Base-by-base conservation (phyloP, 768 basidiomycete species). In the Tephrocybe sp. region DNA sequence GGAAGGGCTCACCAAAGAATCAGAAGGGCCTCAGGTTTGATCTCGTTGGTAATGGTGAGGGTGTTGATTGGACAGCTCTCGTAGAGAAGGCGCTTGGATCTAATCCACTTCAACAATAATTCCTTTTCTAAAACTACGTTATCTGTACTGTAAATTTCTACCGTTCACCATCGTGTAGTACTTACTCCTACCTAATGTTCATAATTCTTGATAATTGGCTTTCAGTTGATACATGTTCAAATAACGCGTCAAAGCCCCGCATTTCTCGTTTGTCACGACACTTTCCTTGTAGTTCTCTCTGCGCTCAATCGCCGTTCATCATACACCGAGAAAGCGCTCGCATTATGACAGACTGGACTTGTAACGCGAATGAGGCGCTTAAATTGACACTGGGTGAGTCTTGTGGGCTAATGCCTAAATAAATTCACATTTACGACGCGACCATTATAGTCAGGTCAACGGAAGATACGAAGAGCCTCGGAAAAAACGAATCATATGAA, bases 291-390 rank as follows among this genome's bases (percentile, higher is more conserved):
- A 33, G n/a, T 13, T 45, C 35, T 38, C 39, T 20, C 26, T 33
- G 31, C 5, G 5, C 4, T n/a, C 26, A 2, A 8, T 14, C 14
- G 26, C 32, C 35, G 2, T 13, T 43, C 22, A 33, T 4, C 13
- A 35, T 30, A 1, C 20, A 48, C 8, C 17, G 35, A 19, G 20
- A 35, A 17, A n/a, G 7, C 9, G 23, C 22, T 32, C 36, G 31
- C 17, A 43, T 12, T 40, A 79, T 78, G 79, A 57, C 76, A 22
- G 81, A 83, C 60, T 97, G 92, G 91, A 86, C 92, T 0, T 67
- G 80, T 5, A 80, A 90, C 68, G 84, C 92, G 30, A 92, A 86
- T 64, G 80, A 89, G 51, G 88, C 87, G 0, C 70, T 97, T 9
- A 73, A 72, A 7, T 73, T 97, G 31, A 87, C 85, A 45, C 71